These are phyloP conservation scores for Jatropha podagrica DNA, from an alignment of 441 rosid species.

Conservation along the genomic window DNA sequence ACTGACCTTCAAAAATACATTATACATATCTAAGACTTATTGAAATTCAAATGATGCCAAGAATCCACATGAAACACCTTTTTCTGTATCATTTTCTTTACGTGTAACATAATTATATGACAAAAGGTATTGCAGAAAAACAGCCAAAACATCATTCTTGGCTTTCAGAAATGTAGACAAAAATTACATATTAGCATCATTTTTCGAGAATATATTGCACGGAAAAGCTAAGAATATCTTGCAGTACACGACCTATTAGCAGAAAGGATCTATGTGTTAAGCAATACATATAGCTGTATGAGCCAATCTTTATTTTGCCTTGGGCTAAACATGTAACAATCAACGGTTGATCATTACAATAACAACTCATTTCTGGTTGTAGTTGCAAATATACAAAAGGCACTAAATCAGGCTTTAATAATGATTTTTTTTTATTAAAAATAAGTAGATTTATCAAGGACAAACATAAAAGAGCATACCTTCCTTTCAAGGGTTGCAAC, in stretches of 20 bases:
- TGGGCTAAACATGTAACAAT: background rate
- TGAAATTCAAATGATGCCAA: background rate
- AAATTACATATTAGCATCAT: background rate
- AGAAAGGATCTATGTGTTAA: background rate
- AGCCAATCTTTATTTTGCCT: background rate
- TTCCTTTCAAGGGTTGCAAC: constrained; percentile 93
- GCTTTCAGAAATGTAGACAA: background rate
- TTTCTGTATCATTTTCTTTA: background rate
- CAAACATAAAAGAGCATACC: constrained; percentile 38
- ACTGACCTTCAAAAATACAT: background rate
- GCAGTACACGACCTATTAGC: background rate
- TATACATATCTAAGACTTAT: background rate
- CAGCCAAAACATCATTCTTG: background rate
- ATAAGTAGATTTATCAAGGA: background rate
- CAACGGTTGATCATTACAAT: constrained; percentile 1
- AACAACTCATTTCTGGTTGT: background rate
- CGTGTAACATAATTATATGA: background rate
- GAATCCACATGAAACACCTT: background rate
- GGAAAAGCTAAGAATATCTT: background rate
- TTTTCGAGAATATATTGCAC: background rate
- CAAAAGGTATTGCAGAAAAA: background rate
- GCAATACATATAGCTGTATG: background rate
- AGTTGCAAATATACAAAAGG: background rate
- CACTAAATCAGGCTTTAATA: background rate
- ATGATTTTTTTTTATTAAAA: background rate